phyloP scores from a whole-genome alignment of 164 flowering plant genomes.

The Santalum album region DNA sequence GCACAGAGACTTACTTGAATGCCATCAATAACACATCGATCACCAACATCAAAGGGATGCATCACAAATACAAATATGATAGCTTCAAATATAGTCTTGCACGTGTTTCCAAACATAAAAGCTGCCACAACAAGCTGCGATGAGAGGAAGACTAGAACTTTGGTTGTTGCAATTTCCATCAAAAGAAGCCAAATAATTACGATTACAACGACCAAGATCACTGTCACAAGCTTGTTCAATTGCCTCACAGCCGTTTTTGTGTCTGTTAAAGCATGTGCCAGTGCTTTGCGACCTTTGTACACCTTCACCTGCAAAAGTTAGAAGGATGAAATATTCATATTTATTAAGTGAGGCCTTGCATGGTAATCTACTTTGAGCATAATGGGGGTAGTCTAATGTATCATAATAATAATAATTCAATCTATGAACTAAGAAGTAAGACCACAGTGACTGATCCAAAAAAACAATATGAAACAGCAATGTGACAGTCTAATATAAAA shows the following conservation, averaged over 20 bases:
- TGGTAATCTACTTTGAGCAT: too few relatives aligned
- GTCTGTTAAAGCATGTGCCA: slow-evolving; percentile 50
- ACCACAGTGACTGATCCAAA: too few relatives aligned
- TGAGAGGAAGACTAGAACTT: slow-evolving; percentile 47
- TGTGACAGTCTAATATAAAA: too few relatives aligned
- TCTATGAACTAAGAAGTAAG: too few relatives aligned
- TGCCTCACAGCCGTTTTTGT: slow-evolving; percentile 57
- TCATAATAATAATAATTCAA: too few relatives aligned
- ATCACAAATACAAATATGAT: slow-evolving; percentile 51
- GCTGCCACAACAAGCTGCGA: slow-evolving; percentile 47
- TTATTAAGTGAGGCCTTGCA: too few relatives aligned
- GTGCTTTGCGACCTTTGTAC: slow-evolving; percentile 44
- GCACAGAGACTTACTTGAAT: slow-evolving; percentile 28
- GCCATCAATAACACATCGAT: slow-evolving; percentile 54
- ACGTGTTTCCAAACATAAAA: slow-evolving; percentile 51
- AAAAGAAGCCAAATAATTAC: slow-evolving; percentile 44
- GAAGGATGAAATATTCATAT: too few relatives aligned
- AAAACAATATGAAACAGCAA: too few relatives aligned
- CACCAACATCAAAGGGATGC: slow-evolving; percentile 69
- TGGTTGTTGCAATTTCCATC: slow-evolving; percentile 48
- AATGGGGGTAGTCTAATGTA: too few relatives aligned
- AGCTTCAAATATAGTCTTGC: slow-evolving; percentile 57
- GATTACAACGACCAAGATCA: slow-evolving; percentile 23
- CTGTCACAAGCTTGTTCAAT: slow-evolving; percentile 42
- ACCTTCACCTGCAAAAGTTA: slow-evolving; percentile 39